Conservation (phyloP, 805 yeast species). For the Candida vartiovaarae region DNA sequence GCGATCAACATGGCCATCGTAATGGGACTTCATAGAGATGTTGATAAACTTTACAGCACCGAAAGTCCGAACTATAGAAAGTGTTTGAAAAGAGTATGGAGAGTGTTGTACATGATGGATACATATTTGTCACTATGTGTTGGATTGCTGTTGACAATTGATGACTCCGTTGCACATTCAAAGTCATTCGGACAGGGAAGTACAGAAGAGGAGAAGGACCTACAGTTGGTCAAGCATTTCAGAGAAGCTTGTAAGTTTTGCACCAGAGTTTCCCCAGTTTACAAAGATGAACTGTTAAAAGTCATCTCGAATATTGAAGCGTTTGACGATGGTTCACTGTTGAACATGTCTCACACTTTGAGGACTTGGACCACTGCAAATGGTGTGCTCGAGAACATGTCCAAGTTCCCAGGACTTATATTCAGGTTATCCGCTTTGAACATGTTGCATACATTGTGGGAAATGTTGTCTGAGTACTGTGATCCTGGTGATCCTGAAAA, state of each 20-base stretch:
- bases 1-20: conserved; percentile 20
- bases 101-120: conserved; percentile 12
- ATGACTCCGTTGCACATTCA: conserved; percentile 10
- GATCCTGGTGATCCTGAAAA: conserved; percentile 6
- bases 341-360: conserved; percentile 7
- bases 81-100: conserved; percentile 15
- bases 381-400: conserved; percentile 1
- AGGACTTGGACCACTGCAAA: conserved; percentile 2
- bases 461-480: conserved; percentile 11
- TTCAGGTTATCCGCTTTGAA: conserved; percentile 7
- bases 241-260: conserved; percentile 1
- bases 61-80: conserved; percentile 4
- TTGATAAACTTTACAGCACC: conserved; percentile 11
- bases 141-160: conserved; percentile 20
- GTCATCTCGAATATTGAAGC: conserved; percentile 13
- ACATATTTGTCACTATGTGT: conserved; percentile 10
- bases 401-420: conserved; percentile 3
- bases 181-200: background rate
- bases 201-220: too few relatives aligned
- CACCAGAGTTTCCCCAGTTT: conserved; percentile 3
- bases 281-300: conserved; percentile 9
- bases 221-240: too few relatives aligned
- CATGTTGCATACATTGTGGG: conserved; percentile 15
- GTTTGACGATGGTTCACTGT: conserved; percentile 8
- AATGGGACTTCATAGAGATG: conserved; percentile 20